Evolutionary conservation across 371 early-diverging fungal species (phyloP), one percentile per base, ranked within the genome.

Genomic region (Mucor sp.): DNA sequence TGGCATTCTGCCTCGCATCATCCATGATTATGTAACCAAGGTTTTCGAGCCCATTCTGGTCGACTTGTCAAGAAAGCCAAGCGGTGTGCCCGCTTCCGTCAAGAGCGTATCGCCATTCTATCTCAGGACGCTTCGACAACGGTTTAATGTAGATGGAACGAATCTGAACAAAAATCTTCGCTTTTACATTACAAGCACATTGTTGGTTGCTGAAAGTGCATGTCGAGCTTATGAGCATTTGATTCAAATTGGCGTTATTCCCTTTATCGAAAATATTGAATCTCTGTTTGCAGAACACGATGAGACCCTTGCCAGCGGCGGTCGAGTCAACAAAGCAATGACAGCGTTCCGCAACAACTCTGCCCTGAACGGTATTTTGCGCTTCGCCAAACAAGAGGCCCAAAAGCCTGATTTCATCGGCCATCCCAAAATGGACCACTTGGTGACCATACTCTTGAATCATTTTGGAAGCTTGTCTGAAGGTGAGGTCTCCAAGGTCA

Each of bases 391-490:
- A 11, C 44, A 35, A 33, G 63, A 68, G 6, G 55, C 59, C 32
- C 6, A 15, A 3, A 69, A 71, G 6, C 82, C 88, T 0, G 75
- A 69, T 5, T 91, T 90, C 66, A 60, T 87, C 7, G 89, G 93
- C 8, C 97, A 97, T 76, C 95, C 97, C 12, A 97, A 97, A 74
- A 69, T 95, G 30, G 90, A 89, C 41, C 66, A 79, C 12, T 73
- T 96, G n/a, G 74, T 90, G 3, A 68, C 82, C 5, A 71, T 90
- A 1, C 78, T 96, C 0, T 65, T 88, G 3, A 71, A 81, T n/a
- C 96, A 96, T 74, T 89, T 97, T 65, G 23, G 30, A 30, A 59
- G 71, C 30, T 25, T 30, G 6, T 44, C 56, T 14, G 37, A 58
- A 3, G 67, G 56, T 0, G 65, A 63, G 4, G 43, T 85, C 5